A percentile compares a stretch with the other conserved stretches of the same genome.
Evolutionary conservation across 306 rosid species (phyloP).

Genomic region (Quercus cerris): DNA sequence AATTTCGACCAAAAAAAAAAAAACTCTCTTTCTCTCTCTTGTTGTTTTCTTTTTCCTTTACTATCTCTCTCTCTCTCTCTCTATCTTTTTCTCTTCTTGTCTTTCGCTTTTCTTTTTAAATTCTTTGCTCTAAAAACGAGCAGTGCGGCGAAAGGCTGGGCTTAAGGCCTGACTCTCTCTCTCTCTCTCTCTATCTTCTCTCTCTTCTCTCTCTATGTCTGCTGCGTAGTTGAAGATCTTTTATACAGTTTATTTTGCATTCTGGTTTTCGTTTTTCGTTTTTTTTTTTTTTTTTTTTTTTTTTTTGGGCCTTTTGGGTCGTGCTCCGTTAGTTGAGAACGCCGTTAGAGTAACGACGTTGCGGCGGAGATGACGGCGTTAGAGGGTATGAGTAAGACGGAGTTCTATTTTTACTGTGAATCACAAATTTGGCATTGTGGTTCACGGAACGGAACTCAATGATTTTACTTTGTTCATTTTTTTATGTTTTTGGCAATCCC

Average conservation of each 20-base stretch:
- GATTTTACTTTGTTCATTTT: background rate
- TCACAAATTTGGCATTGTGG: background rate
- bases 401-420: constrained; percentile 35
- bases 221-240: constrained; percentile 34
- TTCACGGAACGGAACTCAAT: constrained; percentile 32
- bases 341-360: constrained; percentile 55
- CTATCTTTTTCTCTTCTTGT: background rate
- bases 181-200: background rate
- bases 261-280: constrained; percentile 23
- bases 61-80: background rate
- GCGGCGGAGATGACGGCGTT: constrained; percentile 56
- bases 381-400: background rate
- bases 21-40: background rate
- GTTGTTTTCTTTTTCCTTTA: background rate
- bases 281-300: background rate
- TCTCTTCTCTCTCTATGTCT: constrained; percentile 9
- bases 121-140: constrained; percentile 37
- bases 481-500: constrained; percentile 33
- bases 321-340: constrained; percentile 45
- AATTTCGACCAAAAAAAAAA: constrained; percentile 1
- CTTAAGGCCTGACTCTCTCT: constrained; percentile 39
- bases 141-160: constrained; percentile 43
- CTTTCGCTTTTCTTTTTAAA: constrained; percentile 22
- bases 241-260: constrained; percentile 41
- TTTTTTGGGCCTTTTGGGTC: background rate